phyloP scores from a whole-genome alignment of 2,329 filamentous ascomycete species.

The Ophiosphaerella korrae region DNA sequence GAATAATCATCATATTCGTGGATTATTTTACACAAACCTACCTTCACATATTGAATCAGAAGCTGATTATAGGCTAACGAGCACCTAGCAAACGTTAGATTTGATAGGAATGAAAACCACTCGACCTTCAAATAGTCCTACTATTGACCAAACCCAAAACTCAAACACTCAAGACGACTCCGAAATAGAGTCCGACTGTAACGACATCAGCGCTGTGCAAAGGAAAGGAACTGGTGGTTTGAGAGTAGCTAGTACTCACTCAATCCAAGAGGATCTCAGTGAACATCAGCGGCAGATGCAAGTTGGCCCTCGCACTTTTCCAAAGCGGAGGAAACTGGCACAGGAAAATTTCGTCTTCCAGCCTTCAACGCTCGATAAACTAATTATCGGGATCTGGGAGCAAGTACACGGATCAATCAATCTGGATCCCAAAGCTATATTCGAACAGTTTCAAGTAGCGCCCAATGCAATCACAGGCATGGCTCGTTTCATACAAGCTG shows the following conservation, averaged over 20 bases:
- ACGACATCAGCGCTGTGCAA: slow-evolving; percentile 6
- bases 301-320: slow-evolving; percentile 37
- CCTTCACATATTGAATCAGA: too few relatives aligned
- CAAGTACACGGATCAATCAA: slow-evolving; percentile 53
- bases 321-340: slow-evolving; percentile 38
- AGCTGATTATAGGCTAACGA: slow-evolving; percentile 9
- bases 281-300: slow-evolving; percentile 43
- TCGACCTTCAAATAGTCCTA: slow-evolving; percentile 27
- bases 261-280: slow-evolving; percentile 34
- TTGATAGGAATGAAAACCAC: slow-evolving; percentile 32
- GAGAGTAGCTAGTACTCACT: slow-evolving; percentile 31
- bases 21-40: background rate
- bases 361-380: slow-evolving; percentile 55
- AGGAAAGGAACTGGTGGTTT: slow-evolving; percentile 37
- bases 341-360: slow-evolving; percentile 51
- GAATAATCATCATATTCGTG: too few relatives aligned
- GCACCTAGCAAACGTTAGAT: slow-evolving; percentile 30
- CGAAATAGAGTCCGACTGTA: background rate
- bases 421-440: slow-evolving; percentile 47
- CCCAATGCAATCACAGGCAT: slow-evolving; percentile 20
- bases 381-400: slow-evolving; percentile 58
- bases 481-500: slow-evolving; percentile 13
- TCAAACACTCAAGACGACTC: slow-evolving; percentile 5
- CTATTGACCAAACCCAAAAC: slow-evolving; percentile 3
- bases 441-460: slow-evolving; percentile 37